These are phyloP conservation scores for Chondrus crispus DNA, from an alignment of 23 red algal species.

Conservation along the genomic window DNA sequence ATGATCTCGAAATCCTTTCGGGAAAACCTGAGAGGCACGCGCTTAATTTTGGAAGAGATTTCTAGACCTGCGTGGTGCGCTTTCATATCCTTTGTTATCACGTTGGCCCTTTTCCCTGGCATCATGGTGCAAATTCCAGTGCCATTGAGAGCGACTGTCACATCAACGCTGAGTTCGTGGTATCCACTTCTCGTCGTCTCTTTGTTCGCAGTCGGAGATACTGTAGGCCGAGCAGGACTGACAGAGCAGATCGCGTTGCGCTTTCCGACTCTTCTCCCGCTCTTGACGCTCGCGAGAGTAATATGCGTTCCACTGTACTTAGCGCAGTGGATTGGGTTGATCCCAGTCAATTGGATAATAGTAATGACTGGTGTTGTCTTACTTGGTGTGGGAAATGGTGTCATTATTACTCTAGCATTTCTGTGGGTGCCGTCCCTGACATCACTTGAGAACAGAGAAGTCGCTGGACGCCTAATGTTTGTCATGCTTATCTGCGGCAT, in stretches of 20 bases:
- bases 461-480: conserved; percentile 47
- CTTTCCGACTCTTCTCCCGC: neutral
- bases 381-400: conserved; percentile 37
- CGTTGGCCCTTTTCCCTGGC: conserved; percentile 42
- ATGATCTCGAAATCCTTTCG: too few relatives aligned
- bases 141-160: neutral
- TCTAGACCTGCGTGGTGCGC: neutral
- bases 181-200: conserved; percentile 40
- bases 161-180: neutral
- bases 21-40: neutral
- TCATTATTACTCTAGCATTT: conserved; percentile 46
- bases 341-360: neutral
- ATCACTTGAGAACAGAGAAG: conserved; percentile 5
- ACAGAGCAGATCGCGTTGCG: neutral
- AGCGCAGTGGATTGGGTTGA: conserved; percentile 2
- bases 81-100: conserved; percentile 9
- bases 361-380: conserved; percentile 11
- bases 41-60: conserved; percentile 39
- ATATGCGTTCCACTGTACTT: conserved; percentile 21
- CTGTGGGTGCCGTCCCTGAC: neutral
- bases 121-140: conserved; percentile 24
- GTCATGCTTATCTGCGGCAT: conserved; percentile 45
- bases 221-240: neutral
- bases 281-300: neutral
- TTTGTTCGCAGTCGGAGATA: conserved; percentile 39